A percentile compares a stretch with the other conserved stretches of the same genome.
Evolutionary conservation across 2,329 filamentous ascomycete genomes (phyloP).

Genomic region (Xylariaceae sp.): DNA sequence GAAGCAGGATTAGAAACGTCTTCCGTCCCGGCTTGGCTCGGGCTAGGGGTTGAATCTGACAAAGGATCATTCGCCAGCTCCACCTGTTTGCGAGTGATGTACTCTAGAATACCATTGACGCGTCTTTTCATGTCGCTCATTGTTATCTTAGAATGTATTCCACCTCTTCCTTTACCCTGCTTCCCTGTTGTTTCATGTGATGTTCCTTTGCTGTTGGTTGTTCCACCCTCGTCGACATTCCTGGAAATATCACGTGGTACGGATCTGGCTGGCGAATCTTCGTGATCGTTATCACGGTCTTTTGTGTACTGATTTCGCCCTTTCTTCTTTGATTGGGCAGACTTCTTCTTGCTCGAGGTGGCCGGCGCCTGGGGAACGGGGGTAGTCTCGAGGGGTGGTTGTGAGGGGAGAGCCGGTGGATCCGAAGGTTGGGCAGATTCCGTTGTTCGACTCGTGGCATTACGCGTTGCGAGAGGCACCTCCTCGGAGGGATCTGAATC

Average conservation of each 20-base stretch:
- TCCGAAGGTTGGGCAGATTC: slow-evolving; percentile 35
- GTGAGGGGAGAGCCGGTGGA: slow-evolving; percentile 40
- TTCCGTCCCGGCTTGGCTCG: slow-evolving; percentile 39
- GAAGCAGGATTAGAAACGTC: slow-evolving; percentile 34
- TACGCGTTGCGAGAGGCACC: slow-evolving; percentile 45
- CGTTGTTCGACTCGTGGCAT: slow-evolving; percentile 32
- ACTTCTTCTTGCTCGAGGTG: slow-evolving; percentile 55
- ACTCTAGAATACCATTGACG: slow-evolving; percentile 79
- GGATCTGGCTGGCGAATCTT: slow-evolving; percentile 53
- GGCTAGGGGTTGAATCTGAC: slow-evolving; percentile 37
- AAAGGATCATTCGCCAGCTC: slow-evolving; percentile 68
- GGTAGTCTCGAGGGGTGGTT: slow-evolving; percentile 45
- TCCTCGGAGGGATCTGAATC: slow-evolving; percentile 72
- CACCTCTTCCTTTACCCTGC: slow-evolving; percentile 49
- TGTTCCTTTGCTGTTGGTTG: slow-evolving; percentile 31
- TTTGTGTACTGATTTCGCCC: slow-evolving; percentile 78
- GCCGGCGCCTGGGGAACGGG: slow-evolving; percentile 38
- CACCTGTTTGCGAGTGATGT: slow-evolving; percentile 82
- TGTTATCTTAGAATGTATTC: slow-evolving; percentile 63
- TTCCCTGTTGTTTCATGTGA: slow-evolving; percentile 42
- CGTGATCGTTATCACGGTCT: slow-evolving; percentile 57
- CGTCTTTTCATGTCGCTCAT: slow-evolving; percentile 86
- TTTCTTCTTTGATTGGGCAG: slow-evolving; percentile 55
- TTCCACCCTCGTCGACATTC: slow-evolving; percentile 43
- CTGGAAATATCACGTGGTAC: slow-evolving; percentile 43